These are phyloP conservation scores for Juglanconis sp. DNA, from an alignment of 2,329 filamentous ascomycete species.

Conservation along the genomic window DNA sequence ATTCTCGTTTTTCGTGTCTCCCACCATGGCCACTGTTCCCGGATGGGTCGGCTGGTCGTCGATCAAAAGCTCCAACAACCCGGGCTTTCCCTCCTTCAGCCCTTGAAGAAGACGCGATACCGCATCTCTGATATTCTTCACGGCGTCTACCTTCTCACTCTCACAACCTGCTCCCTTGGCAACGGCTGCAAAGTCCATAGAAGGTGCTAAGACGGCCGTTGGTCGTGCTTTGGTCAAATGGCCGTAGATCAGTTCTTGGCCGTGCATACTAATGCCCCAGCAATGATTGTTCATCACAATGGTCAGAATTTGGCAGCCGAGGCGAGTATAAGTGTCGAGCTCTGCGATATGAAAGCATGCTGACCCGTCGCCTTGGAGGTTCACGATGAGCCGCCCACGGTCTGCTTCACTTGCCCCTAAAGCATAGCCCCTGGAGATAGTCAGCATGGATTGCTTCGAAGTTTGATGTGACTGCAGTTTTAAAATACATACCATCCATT, in stretches of 20 bases:
- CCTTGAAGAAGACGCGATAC: constrained; percentile 31
- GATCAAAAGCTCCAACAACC: constrained; percentile 37
- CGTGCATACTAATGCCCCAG: constrained; percentile 43
- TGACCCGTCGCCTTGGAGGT: constrained; percentile 42
- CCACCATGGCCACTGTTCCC: constrained; percentile 38
- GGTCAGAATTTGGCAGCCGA: constrained; percentile 37
- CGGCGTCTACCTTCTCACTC: constrained; percentile 24
- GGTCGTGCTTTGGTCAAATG: constrained; percentile 20
- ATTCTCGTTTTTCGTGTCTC: constrained; percentile 36
- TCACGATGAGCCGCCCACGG: constrained; percentile 35
- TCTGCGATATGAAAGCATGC: constrained; percentile 44
- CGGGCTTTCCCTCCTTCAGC: constrained; percentile 25
- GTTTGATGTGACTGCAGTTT: not conserved
- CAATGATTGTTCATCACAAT: constrained; percentile 41
- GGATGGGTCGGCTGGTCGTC: constrained; percentile 33
- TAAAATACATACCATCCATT: constrained; percentile 33
- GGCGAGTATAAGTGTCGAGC: constrained; percentile 40
- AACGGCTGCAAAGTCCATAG: constrained; percentile 38
- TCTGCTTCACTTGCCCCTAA: constrained; percentile 40
- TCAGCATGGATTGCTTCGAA: not conserved
- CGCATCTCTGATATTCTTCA: constrained; percentile 28
- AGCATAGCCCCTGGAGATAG: constrained; percentile 32
- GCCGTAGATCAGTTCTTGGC: constrained; percentile 42
- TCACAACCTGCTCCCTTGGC: constrained; percentile 36
- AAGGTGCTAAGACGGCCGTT: constrained; percentile 28